These are phyloP conservation scores for Saccharomyces pastorianus DNA, from an alignment of 1,139 yeast genomes.

Conservation along the genomic window DNA sequence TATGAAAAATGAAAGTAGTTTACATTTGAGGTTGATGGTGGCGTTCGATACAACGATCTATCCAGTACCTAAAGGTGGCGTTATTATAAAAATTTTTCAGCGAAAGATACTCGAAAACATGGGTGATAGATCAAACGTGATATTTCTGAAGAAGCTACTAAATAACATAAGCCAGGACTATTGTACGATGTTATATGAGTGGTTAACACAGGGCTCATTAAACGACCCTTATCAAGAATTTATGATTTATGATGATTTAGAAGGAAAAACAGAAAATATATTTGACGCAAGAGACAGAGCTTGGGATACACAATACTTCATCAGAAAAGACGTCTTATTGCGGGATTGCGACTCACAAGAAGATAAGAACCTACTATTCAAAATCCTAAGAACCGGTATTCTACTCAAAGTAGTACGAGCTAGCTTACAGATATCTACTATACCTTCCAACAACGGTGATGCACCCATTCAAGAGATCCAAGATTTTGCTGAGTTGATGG, in stretches of 20 bases:
- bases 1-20: conserved; percentile 23
- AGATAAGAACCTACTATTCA: conserved; percentile 29
- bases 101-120: conserved; percentile 46
- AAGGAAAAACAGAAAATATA: conserved; percentile 23
- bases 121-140: conserved; percentile 57
- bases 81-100: conserved; percentile 55
- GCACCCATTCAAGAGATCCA: background rate
- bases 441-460: conserved; percentile 2
- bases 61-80: conserved; percentile 59
- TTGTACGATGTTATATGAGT: conserved; percentile 57
- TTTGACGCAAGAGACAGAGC: conserved; percentile 55
- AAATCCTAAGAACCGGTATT: conserved; percentile 77
- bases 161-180: conserved; percentile 60
- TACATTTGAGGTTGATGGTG: conserved; percentile 18
- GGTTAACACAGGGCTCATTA: conserved; percentile 72
- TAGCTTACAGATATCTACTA: conserved; percentile 12
- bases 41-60: conserved; percentile 43
- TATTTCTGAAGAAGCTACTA: conserved; percentile 47
- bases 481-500: conserved; percentile 36
- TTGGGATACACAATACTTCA: conserved; percentile 79
- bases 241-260: conserved; percentile 43
- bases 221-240: conserved; percentile 82
- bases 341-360: conserved; percentile 47
- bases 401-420: conserved; percentile 52
- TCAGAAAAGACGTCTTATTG: conserved; percentile 69